Evolutionary conservation across 2,329 filamentous ascomycete species (phyloP), one percentile per base, ranked within the genome.

Genomic region (Fusarium camptoceras): DNA sequence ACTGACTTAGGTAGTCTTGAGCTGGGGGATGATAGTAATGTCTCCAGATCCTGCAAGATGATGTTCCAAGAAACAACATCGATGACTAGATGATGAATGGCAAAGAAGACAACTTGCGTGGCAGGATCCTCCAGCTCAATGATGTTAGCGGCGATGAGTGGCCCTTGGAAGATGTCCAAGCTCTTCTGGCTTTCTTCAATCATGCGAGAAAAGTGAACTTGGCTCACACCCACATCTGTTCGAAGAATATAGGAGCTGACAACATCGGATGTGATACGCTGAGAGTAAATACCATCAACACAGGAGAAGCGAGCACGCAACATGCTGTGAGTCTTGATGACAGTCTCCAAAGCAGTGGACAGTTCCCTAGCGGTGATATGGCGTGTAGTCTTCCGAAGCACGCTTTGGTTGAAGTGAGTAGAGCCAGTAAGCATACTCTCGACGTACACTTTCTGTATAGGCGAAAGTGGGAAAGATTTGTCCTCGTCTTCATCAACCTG

Each of bases 21-120:
- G 68, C 82, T 80, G 1, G 71, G 46, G 66, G 58, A 37, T 22
- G 50, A 68, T 1, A 84, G 66, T 2, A 80, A 43, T 6, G 79
- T 78, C 57, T 85, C 81, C 0, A 73, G 20, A n/a, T 72, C 71
- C 15, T 70, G 53, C 0, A 72, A 71, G 0, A 85, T 74, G 8
- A 84, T 75, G 22, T 82, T 76, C 83, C 83, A 85, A 0, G 83
- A 83, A 2, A 85, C 83, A 1, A 85, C 71, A 55, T 85, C 83
- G 34, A 85, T 78, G 11, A 81, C 73, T 7, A 82, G 71, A 42
- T 82, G 81, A n/a, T 82, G 80, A 7, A 72, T 74, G 3, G 75
- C 75, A 76, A 81, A 41, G 2, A 69, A 14, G 78, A 65, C 44
- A 9, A 78, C 66, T 14, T 75, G 51, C 8, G 66, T 37, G 8